These are phyloP conservation scores for Aureococcus anophagefferens DNA, from an alignment of 108 stramenopile species.

Conservation along the genomic window DNA sequence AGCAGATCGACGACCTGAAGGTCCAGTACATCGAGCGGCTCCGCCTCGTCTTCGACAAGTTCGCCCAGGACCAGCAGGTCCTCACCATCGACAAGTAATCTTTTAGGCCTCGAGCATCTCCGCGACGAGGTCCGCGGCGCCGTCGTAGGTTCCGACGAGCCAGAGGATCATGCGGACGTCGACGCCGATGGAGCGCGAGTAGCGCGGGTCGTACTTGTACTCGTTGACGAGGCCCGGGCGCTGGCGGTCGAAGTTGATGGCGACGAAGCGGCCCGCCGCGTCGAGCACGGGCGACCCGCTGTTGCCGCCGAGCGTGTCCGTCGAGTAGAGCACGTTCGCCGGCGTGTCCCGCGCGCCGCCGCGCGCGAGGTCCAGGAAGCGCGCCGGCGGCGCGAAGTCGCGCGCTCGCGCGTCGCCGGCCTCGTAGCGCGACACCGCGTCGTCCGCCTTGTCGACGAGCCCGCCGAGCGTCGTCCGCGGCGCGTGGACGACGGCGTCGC, in stretches of 20 bases:
- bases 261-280: slow-evolving; percentile 7
- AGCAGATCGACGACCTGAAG: too few species aligned
- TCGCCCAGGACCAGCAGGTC: too few species aligned
- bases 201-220: neutral
- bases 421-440: neutral
- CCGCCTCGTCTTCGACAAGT: too few species aligned
- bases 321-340: neutral
- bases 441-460: slow-evolving; percentile 8
- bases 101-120: too few species aligned
- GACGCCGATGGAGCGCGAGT: slow-evolving; percentile 8
- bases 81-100: too few species aligned
- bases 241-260: slow-evolving; percentile 14
- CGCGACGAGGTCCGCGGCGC: neutral
- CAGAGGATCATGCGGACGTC: slow-evolving; percentile 8
- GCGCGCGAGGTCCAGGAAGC: neutral
- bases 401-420: too few species aligned
- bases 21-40: too few species aligned
- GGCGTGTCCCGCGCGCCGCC: neutral
- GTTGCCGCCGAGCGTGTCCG: slow-evolving; percentile 14
- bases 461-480: slow-evolving; percentile 6
- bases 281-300: slow-evolving; percentile 8
- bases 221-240: slow-evolving; percentile 11
- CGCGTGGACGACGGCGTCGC: slow-evolving; percentile 9
- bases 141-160: slow-evolving; percentile 6
- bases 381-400: neutral